Evolutionary conservation across 495 filamentous ascomycete genomes (phyloP), one percentile per base, ranked within the genome.

Genomic region (Penicillium robsamsonii): DNA sequence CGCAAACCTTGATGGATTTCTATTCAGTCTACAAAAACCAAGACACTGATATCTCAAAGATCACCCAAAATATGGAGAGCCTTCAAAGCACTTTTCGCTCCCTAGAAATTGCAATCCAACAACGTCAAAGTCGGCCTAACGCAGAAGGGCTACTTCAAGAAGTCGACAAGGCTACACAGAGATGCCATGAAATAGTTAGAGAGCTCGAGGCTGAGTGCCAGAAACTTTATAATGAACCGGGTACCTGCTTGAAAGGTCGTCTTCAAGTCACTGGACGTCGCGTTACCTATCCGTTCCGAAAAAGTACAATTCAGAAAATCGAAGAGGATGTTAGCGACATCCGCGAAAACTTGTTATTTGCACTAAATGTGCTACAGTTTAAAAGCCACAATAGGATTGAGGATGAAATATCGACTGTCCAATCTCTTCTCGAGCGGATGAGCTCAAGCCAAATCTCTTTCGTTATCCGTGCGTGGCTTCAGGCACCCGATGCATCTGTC

Each of bases 221-320:
- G 29, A 66, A 66, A 44, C 56, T 67, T 37, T 45, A 40, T 12
- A 47, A 48, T 42, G 56, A 43, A 1, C 37, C 60, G 7, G 20
- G 30, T 5, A 20, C 33, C 30, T 8, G 43, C 24, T 33, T 65
- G 17, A 65, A 55, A 35, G 53, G 27, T 58, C 44, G 48, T 0
- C 10, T 65, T 31, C 46, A 58, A 15, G 12, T 46, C 22, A 49
- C 55, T 17, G 58, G 61, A 6, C 70, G 62, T 20, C 54, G 59
- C 12, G 55, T 29, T 1, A 41, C 62, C n/a, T 73, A 74, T 58
- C 71, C 64, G 8, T 73, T 74, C 37, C 62, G 65, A 11, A 52
- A 60, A 53, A 69, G 64, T 41, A 71, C 70, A 3, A 53, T 74
- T 29, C 55, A 62, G 42, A 73, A 70, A 45, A 57, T 74, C 8